Conservation (phyloP, 305 asterid genomes). For the Petunia hybrid region DNA sequence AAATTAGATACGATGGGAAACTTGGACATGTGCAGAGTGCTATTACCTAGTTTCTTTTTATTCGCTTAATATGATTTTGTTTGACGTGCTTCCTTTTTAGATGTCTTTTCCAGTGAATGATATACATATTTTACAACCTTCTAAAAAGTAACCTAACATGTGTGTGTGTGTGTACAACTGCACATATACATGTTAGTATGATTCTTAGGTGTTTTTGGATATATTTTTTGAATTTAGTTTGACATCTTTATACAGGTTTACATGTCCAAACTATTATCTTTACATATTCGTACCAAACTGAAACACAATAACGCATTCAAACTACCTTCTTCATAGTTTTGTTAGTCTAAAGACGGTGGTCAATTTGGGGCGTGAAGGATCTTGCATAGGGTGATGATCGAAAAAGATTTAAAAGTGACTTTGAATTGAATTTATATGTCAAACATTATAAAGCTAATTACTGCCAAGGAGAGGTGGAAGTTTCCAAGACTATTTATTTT, state of each 20-base stretch:
- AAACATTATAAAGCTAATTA: neutral
- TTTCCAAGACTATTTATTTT: neutral
- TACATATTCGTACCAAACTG: neutral
- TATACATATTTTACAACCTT: neutral
- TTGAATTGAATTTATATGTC: conserved; percentile 9
- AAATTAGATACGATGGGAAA: neutral
- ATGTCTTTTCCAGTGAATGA: neutral
- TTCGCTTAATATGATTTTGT: neutral
- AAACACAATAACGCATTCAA: neutral
- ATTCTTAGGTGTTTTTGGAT: neutral
- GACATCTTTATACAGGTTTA: neutral
- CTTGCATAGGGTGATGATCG: conserved; percentile 5
- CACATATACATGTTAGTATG: neutral
- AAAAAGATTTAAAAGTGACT: conserved; percentile 1
- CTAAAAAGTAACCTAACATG: neutral
- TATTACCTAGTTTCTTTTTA: conserved; percentile 13
- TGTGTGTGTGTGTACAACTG: neutral
- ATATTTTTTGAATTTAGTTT: neutral
- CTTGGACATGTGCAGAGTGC: neutral
- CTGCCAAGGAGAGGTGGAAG: conserved; percentile 2
- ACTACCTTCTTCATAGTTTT: conserved; percentile 14
- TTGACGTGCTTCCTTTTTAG: neutral
- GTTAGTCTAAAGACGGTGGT: neutral
- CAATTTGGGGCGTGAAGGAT: neutral
- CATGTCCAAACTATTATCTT: neutral